These are phyloP conservation scores for Colletotrichum sp. DNA, from an alignment of 2,329 filamentous ascomycete species.

Conservation along the genomic window DNA sequence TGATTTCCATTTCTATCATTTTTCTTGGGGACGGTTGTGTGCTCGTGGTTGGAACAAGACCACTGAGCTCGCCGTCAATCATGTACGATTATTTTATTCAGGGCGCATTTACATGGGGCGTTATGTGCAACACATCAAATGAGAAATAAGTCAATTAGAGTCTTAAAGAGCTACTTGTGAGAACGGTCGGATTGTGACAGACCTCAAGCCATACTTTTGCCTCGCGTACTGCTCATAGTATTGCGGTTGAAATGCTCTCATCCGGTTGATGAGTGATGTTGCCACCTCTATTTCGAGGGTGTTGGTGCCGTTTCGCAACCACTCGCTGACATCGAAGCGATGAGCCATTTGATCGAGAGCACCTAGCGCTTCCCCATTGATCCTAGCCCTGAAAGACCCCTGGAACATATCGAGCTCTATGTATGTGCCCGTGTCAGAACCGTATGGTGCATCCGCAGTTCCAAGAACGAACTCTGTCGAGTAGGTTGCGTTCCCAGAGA, in stretches of 20 bases:
- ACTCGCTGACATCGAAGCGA: neutral
- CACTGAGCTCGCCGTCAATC: conserved; percentile 10
- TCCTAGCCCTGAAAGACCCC: neutral
- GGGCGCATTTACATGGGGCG: neutral
- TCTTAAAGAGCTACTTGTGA: neutral
- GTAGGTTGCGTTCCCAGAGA: neutral
- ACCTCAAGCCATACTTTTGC: neutral
- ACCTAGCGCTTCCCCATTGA: neutral
- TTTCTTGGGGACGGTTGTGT: neutral
- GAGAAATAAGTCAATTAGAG: neutral
- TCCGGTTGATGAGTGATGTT: neutral
- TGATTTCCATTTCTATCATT: neutral
- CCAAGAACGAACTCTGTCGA: neutral
- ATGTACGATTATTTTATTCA: neutral
- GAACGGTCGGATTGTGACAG: neutral
- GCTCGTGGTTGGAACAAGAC: neutral
- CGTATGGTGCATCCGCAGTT: neutral
- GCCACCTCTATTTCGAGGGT: neutral
- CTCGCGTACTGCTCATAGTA: neutral
- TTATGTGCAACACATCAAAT: neutral
- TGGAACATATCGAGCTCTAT: neutral
- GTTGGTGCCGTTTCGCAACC: neutral
- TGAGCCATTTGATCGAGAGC: neutral
- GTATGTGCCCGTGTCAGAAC: neutral
- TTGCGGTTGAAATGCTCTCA: neutral